Evolutionary conservation across 306 rosid species (phyloP), one percentile per base, ranked within the genome.

Genomic region (Vigna radiata): DNA sequence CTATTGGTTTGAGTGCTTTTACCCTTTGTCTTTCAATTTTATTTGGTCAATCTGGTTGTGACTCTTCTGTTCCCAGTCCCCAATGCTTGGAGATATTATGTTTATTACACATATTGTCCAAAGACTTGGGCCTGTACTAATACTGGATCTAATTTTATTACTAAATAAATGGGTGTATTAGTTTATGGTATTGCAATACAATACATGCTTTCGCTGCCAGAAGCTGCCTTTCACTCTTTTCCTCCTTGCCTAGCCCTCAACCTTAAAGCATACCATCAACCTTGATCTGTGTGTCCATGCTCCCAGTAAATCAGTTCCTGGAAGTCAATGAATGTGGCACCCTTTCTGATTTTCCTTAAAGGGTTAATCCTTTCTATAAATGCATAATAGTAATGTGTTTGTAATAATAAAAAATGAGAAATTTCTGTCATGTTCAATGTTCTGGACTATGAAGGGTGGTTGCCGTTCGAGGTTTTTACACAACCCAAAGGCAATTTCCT

Each of bases 11-110:
- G 52, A 16, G 69, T 52, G 77, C 49, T 23, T 68, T 58, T 60
- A 50, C 67, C 52, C 61, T 53, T 76, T 31, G 50, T 52, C 55
- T 52, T 62, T 52, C 52, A 31, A 69, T 82, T 63, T 31, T 58
- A 29, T 62, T 63, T 54, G 56, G 23, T 63, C 54, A 64, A 7
- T 53, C 78, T 23, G 8, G 39, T 18, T 29, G 43, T 12, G 66
- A 52, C 72, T 65, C 17, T 77, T 77, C 60, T 37, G 11, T 58
- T 58, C 47, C 37, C 21, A 17, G 36, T 52, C 19, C 76, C 64
- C 12, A 37, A 14, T 53, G 31, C 12, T 18, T 12, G 29, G n/a
- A 33, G 49, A 36, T 53, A 52, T 71, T 36, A n/a, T 7, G 50
- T 15, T 71, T 71, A 17, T 11, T 18, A 18, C 13, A 13, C 36